Base-by-base conservation (phyloP, 2,329 filamentous ascomycete genomes). In the Cadophora sp. region DNA sequence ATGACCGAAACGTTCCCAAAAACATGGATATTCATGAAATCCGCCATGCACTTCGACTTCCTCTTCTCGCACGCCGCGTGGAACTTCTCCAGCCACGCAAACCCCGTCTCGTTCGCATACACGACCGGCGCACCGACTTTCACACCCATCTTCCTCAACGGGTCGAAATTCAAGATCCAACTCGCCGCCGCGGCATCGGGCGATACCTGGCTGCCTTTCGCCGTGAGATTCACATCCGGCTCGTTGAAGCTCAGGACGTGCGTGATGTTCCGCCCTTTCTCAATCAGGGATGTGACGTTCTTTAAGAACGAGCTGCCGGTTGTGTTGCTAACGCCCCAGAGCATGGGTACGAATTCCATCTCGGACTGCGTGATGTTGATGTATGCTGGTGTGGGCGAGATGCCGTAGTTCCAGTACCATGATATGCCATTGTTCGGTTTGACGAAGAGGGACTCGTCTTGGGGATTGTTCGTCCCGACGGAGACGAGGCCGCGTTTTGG, bases 381-480 rank as follows among this genome's bases (percentile, higher is more conserved):
- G 75, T 84, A 89, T 51, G 80, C 80, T 0, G 79, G 70, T 0
- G 88, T 86, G 1, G 91, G 91, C 4, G 78, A 76, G 33, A 83
- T 75, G 27, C 80, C 79, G 78, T 94, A 96, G 81, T 94, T 94
- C 84, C 95, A 95, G 82, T 96, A 95, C 92, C 92, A 96, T 3
- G 87, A 90, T 63, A 95, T 79, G 47, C 87, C 85, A 22, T 84
- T 86, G 43, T 81, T 83, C 7, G 81, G 63, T 51, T 81, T 77
- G 11, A 83, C 80, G 90, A 91, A 94, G 72, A 91, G 82, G 51
- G 82, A 76, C 79, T 92, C 87, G 80, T 95, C 92, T 18, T 81
- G 67, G 0, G 87, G 83, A 66, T 83, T 80, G 0, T 84, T 76
- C 8, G 79, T 70, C 67, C 87, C 85, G 20, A 91, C 85, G 78